Percentiles rank a stretch among this genome's conserved stretches.
These are phyloP conservation scores for Fabrea salina DNA, from an alignment of 169 alveolate species.

Conservation along the genomic window DNA sequence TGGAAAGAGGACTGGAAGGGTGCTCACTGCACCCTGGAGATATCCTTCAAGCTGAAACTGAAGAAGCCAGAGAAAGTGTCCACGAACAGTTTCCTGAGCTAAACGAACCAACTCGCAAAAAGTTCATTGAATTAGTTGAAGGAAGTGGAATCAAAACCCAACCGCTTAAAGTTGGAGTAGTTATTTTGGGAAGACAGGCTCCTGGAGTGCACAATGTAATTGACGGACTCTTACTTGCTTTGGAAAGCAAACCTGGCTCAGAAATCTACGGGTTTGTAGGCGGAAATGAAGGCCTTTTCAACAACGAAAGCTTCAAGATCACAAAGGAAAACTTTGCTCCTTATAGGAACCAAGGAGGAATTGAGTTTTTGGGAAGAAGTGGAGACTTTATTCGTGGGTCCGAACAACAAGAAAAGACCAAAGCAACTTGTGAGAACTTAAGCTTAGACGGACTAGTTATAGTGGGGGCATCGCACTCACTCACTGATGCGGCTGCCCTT, in stretches of 20 bases:
- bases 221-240: conserved; percentile 88
- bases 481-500: conserved; percentile 91
- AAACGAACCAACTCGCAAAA: not conserved
- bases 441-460: conserved; percentile 93
- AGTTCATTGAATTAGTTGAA: not conserved
- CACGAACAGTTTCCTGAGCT: conserved; percentile 15
- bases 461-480: conserved; percentile 95
- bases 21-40: not conserved
- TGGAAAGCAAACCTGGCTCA: conserved; percentile 79
- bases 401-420: conserved; percentile 61
- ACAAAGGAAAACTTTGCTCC: conserved; percentile 85
- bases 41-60: not conserved
- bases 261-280: conserved; percentile 84
- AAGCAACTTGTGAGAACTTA: conserved; percentile 58
- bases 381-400: conserved; percentile 62
- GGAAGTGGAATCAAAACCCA: not conserved
- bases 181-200: conserved; percentile 92
- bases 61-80: conserved; percentile 6
- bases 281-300: conserved; percentile 76
- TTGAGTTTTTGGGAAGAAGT: conserved; percentile 89
- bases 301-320: conserved; percentile 75
- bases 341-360: conserved; percentile 95
- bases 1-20: not conserved
- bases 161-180: conserved; percentile 75
- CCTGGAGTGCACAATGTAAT: conserved; percentile 97